Base-by-base conservation (phyloP, 2,329 filamentous ascomycete genomes). In the Xylariales sp. region DNA sequence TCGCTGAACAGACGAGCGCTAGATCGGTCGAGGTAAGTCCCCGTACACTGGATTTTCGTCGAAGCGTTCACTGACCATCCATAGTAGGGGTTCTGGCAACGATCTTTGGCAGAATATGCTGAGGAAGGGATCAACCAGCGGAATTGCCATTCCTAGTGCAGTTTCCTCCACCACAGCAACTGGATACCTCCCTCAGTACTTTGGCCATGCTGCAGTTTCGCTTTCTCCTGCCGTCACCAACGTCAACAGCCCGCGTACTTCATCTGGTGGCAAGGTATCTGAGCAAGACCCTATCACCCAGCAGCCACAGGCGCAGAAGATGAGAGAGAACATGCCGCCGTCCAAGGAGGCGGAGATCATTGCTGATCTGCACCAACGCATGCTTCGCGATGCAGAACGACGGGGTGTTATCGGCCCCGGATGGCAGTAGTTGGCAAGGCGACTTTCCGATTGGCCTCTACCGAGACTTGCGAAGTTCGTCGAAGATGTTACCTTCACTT, bases 91-190 rank as follows among this genome's bases (percentile, higher is more conserved):
- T 49, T 60, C 62, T 19, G 53, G 61, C 37, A 64, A 65, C 37
- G 66, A 71, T 19, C 63, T 77, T 22, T 70, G 69, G 72, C 68
- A 71, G 46, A 65, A 59, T 12, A 66, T 77, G 61, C 53, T 74
- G 50, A 75, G 71, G 56, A 74, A 70, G 50, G 69, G 70, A n/a
- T 66, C 71, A 25, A 61, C 72, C 10, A 75, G 70, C 44, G 69
- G 63, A 33, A 61, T 61, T 32, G 68, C 58, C 6, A 60, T 70
- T 32, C 69, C 70, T 9, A 63, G 73, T 37, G 62, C 73, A 8
- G 59, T 79, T 35, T 74, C 73, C 3, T 71, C 74, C 3, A 71
- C 69, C 32, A 78, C 73, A 10, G 74, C 70, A 6, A 73, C 70
- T 20, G 75, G 73, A n/a, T 66, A 72, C 31, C 57, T 79, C 33